These are phyloP conservation scores for Wickerhamomyces bovis DNA, from an alignment of 805 yeast species.

Conservation along the genomic window DNA sequence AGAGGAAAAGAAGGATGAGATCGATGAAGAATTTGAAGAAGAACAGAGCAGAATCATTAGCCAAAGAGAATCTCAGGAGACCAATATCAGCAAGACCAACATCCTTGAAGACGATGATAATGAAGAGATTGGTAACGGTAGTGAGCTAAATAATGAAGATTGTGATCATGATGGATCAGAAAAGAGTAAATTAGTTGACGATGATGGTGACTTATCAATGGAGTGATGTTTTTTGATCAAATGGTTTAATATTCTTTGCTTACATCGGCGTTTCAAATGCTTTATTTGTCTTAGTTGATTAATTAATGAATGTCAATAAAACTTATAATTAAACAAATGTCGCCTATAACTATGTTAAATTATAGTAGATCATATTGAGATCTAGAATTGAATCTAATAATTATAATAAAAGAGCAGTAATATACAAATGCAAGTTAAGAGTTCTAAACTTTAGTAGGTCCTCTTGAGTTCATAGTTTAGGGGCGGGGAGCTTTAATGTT, in stretches of 20 bases:
- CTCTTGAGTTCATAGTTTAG: neutral
- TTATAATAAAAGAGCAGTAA: neutral
- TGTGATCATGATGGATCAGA: conserved; percentile 1
- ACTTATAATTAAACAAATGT: no score
- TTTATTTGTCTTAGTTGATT: neutral
- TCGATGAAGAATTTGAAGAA: conserved; percentile 19
- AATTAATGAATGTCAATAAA: neutral
- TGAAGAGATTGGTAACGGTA: conserved; percentile 2
- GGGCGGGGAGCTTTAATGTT: neutral
- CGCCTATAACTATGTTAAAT: neutral
- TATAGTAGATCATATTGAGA: no score
- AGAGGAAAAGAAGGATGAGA: conserved; percentile 2
- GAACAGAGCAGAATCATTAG: conserved; percentile 16
- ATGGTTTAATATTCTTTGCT: neutral
- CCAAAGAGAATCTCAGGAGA: neutral
- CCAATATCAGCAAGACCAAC: neutral
- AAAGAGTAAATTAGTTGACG: conserved; percentile 3
- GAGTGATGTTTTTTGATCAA: conserved; percentile 5
- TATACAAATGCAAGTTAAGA: neutral
- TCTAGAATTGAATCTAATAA: neutral
- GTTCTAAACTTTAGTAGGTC: neutral
- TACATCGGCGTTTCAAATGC: neutral
- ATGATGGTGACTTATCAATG: conserved; percentile 20
- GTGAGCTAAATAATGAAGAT: neutral
- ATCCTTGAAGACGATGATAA: neutral